Base-by-base conservation (phyloP, 129 eudicot genomes). In the Centrapalus pauciflorus region DNA sequence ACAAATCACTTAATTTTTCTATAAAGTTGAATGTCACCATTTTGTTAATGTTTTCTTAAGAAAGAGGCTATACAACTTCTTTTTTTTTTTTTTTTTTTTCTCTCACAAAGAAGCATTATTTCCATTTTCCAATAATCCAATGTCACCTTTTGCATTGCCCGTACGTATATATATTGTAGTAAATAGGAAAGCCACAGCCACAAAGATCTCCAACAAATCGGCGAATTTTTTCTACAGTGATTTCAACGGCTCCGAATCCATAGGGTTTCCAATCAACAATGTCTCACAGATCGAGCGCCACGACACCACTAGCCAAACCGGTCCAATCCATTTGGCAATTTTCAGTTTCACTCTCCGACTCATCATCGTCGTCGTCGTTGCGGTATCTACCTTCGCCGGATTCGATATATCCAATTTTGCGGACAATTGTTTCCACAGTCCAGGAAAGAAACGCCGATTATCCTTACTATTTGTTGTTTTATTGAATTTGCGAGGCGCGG, bases 201-300 rank as follows among this genome's bases (percentile, higher is more conserved):
- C 90, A 81, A 69, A 49, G 25, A 69, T 41, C 61, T 66, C 89
- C 70, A 28, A 21, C 72, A 71, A 83, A 69, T 70, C 70, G 65
- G 83, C 74, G 24, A 55, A 60, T 51, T 67, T n/a, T n/a, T n/a
- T 64, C 14, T 64, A 52, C 32, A 60, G 38, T 66, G 63, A 77
- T 72, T 77, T 79, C 64, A 84, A 73, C 77, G 55, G 23, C 77
- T 87, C 95, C 95, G 90, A 77, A 49, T 52, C 32, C 46, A 43
- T 66, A 73, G 78, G 66, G 26, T 26, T 73, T 54, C 37, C 57
- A 61, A 71, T 35, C 70, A 72, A 49, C 64, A 63, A 41, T 69
- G 23, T 28, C 46, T 56, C 67, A 51, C 76, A 68, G 73, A 68
- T 70, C 76, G 63, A 43, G 24, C 66, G 74, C 64, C 74, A 69